phyloP scores from a whole-genome alignment of 2,329 filamentous ascomycete species.

The Fusarium chlamydosporum region DNA sequence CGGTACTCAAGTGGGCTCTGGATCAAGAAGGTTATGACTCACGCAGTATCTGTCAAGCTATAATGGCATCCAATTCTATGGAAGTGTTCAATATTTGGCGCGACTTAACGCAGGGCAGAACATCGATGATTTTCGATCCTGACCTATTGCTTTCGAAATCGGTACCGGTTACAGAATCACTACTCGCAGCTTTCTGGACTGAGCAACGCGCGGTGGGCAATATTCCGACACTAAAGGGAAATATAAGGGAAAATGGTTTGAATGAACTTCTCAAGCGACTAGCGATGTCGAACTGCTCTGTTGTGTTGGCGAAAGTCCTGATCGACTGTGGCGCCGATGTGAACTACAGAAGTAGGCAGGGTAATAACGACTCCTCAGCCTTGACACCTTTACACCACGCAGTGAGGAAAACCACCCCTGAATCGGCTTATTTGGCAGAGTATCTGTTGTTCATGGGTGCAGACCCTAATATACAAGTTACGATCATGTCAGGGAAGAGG shows the following conservation, averaged over 20 bases:
- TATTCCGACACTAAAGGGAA: no score
- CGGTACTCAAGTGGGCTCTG: fast-evolving
- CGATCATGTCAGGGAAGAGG: fast-evolving
- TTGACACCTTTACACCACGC: fast-evolving
- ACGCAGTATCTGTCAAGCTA: fast-evolving
- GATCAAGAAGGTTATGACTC: no score
- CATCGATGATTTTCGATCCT: no score
- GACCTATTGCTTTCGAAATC: neutral
- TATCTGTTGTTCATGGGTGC: neutral
- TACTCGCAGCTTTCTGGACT: neutral
- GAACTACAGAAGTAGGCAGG: neutral
- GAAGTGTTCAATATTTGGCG: neutral
- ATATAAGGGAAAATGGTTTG: no score
- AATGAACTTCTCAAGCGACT: fast-evolving
- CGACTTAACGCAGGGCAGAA: neutral
- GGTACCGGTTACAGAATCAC: neutral
- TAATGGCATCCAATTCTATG: neutral
- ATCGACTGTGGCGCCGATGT: neutral
- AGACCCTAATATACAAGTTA: neutral
- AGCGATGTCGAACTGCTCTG: neutral
- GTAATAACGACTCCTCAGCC: fast-evolving
- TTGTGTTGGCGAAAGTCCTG: neutral
- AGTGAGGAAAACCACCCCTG: fast-evolving
- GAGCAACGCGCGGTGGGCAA: neutral
- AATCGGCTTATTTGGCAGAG: neutral